These are phyloP conservation scores for Hypoxylon fragiforme DNA, from an alignment of 495 filamentous ascomycete species.

Conservation along the genomic window DNA sequence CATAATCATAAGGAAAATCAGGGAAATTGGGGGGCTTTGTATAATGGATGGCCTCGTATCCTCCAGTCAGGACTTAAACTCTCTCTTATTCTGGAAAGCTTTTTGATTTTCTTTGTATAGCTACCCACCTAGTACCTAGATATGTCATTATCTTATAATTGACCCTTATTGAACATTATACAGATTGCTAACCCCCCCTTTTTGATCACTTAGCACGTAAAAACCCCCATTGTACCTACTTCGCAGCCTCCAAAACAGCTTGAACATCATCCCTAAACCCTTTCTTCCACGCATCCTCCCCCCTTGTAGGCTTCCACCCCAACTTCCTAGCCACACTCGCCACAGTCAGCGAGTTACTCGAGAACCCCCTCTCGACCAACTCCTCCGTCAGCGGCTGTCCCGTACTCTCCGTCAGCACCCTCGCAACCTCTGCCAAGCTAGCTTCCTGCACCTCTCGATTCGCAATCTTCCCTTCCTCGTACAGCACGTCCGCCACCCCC, in stretches of 20 bases:
- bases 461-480: slow-evolving; percentile 38
- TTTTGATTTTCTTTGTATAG: too few species aligned
- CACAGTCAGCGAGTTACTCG: slow-evolving; percentile 35
- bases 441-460: slow-evolving; percentile 38
- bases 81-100: too few species aligned
- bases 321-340: slow-evolving; percentile 36
- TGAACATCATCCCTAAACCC: slow-evolving; percentile 28
- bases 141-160: too few species aligned
- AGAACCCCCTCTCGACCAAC: slow-evolving; percentile 43
- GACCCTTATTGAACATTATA: too few species aligned
- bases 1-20: too few species aligned
- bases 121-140: too few species aligned
- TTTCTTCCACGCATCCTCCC: slow-evolving; percentile 31
- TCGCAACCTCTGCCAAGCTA: slow-evolving; percentile 40
- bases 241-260: slow-evolving; percentile 9
- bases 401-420: slow-evolving; percentile 30
- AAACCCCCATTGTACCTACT: background rate
- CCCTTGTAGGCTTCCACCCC: slow-evolving; percentile 48
- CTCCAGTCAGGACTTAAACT: too few species aligned
- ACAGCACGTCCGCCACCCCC: slow-evolving; percentile 42
- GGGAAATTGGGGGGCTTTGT: too few species aligned
- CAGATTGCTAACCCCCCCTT: too few species aligned
- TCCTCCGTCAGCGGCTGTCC: slow-evolving; percentile 10
- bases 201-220: too few species aligned
- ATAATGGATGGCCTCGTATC: too few species aligned